These are phyloP conservation scores for Margaritispora aquatica DNA, from an alignment of 495 filamentous ascomycete genomes.

Conservation along the genomic window DNA sequence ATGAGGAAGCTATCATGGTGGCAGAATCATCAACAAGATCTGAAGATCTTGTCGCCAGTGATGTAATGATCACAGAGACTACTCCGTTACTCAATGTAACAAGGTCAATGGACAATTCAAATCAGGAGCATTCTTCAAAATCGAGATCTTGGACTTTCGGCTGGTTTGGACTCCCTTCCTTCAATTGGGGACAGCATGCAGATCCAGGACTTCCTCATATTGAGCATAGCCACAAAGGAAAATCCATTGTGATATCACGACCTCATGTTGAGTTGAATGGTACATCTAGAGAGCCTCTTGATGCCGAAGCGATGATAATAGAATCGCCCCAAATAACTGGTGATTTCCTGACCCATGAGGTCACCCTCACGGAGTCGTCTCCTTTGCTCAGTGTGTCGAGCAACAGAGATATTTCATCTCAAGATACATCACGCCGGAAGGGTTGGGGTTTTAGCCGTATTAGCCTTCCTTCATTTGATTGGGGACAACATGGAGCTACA, in stretches of 20 bases:
- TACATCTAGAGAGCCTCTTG: background rate
- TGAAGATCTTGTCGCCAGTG: background rate
- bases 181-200: background rate
- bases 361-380: too few species aligned
- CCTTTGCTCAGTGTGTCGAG: too few species aligned
- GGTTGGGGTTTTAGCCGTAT: background rate
- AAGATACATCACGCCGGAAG: too few species aligned
- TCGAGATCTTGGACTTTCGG: background rate
- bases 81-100: background rate
- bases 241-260: background rate
- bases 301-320: background rate
- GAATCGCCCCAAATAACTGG: too few species aligned
- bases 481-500: background rate
- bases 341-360: too few species aligned
- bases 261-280: background rate
- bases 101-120: background rate
- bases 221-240: background rate
- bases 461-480: background rate
- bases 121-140: background rate
- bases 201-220: background rate
- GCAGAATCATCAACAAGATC: background rate
- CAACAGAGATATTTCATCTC: too few species aligned
- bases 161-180: background rate
- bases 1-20: background rate
- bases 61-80: background rate